Evolutionary conservation across 805 yeast species (phyloP).

Genomic region (Ogataea pignaliae): DNA sequence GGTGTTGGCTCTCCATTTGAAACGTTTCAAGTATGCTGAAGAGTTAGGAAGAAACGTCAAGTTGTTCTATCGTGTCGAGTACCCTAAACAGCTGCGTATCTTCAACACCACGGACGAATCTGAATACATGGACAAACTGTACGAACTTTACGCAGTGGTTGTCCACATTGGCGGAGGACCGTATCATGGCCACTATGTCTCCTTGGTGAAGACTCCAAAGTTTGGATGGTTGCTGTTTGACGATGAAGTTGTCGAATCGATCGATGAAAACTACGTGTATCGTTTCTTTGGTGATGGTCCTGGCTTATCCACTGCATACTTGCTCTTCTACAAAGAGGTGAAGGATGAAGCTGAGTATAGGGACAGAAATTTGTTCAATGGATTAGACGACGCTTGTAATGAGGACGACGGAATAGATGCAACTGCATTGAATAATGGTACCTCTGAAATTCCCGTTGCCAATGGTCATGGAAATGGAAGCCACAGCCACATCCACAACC

Average conservation of each 20-base stretch:
- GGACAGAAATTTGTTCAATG: slow-evolving; percentile 25
- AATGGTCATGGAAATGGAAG: not conserved
- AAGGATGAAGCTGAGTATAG: slow-evolving; percentile 36
- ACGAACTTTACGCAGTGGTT: slow-evolving; percentile 81
- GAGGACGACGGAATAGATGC: slow-evolving; percentile 13
- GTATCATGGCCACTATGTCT: slow-evolving; percentile 93
- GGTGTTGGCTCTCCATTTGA: slow-evolving; percentile 76
- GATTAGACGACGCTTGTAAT: slow-evolving; percentile 20
- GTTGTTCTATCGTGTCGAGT: slow-evolving; percentile 77
- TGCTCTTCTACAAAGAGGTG: slow-evolving; percentile 68
- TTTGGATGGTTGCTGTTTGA: slow-evolving; percentile 92
- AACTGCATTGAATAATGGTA: not conserved
- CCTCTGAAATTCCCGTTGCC: not conserved
- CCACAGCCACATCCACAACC: not conserved
- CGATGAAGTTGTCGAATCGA: slow-evolving; percentile 90
- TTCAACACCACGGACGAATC: slow-evolving; percentile 62
- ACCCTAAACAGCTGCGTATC: slow-evolving; percentile 68
- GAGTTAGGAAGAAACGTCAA: slow-evolving; percentile 76
- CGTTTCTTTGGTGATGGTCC: slow-evolving; percentile 85
- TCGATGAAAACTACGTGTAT: slow-evolving; percentile 76
- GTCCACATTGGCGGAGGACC: slow-evolving; percentile 98
- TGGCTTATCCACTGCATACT: slow-evolving; percentile 88
- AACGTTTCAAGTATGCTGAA: slow-evolving; percentile 90
- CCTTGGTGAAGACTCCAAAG: slow-evolving; percentile 71
- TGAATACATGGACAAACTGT: slow-evolving; percentile 50